phyloP scores from a whole-genome alignment of 2,329 filamentous ascomycete genomes.

The Scytalidium lignicola region DNA sequence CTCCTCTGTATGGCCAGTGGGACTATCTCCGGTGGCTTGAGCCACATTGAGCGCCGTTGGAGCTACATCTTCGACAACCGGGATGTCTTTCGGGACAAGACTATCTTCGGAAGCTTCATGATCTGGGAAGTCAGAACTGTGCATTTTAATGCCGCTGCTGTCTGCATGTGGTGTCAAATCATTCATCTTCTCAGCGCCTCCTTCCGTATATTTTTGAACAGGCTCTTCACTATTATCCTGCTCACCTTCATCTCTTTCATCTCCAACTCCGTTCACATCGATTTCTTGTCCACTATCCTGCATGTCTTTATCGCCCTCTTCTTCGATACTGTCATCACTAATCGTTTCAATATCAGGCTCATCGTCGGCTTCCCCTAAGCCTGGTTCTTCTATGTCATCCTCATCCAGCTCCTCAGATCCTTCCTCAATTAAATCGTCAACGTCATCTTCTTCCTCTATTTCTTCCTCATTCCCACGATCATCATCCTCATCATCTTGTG shows the following conservation, averaged over 20 bases:
- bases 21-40: neutral
- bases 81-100: no score
- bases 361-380: conserved; percentile 20
- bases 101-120: no score
- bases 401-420: conserved; percentile 23
- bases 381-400: conserved; percentile 13
- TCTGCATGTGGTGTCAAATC: no score
- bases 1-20: neutral
- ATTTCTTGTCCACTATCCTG: neutral
- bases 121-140: neutral
- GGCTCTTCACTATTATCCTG: neutral
- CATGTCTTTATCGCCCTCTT: conserved; percentile 4
- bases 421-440: neutral
- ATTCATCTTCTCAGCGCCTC: no score
- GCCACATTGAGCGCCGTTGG: neutral
- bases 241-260: neutral
- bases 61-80: no score
- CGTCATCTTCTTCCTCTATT: conserved; percentile 18
- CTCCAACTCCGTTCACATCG: neutral
- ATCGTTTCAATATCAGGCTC: conserved; percentile 16
- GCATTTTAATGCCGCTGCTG: no score
- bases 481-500: conserved; percentile 3
- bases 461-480: conserved; percentile 6
- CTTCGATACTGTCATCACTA: conserved; percentile 5
- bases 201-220: no score